Conservation (phyloP, 2,329 filamentous ascomycete species). For the Acephala macrosclerotiorum region DNA sequence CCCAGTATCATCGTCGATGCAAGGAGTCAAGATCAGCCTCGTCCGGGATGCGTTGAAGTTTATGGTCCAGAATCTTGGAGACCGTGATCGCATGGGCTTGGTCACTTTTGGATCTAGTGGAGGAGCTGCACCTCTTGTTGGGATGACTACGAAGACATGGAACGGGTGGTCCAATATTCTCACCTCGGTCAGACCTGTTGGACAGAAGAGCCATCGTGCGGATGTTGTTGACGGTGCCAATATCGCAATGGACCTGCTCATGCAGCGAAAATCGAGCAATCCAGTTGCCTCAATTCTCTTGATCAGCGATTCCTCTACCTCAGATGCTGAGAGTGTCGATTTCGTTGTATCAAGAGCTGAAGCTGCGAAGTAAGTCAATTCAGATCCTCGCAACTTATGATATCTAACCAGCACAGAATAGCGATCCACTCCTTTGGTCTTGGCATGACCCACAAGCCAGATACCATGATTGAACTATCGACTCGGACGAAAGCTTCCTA, state of each 20-base stretch:
- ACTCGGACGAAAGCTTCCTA: slow-evolving; percentile 96
- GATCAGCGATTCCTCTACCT: slow-evolving; percentile 96
- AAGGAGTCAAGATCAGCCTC: slow-evolving; percentile 97
- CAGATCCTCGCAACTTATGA: slow-evolving; percentile 28
- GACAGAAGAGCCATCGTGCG: slow-evolving; percentile 94
- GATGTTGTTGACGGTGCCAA: slow-evolving; percentile 98
- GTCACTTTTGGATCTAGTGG: slow-evolving; percentile 96
- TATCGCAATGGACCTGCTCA: slow-evolving; percentile 96
- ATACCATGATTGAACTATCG: slow-evolving; percentile 98
- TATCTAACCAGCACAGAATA: slow-evolving; percentile 62
- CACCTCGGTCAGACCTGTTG: slow-evolving; percentile 87
- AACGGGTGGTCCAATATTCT: slow-evolving; percentile 88
- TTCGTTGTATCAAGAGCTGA: slow-evolving; percentile 97
- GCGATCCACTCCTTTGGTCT: slow-evolving; percentile 96
- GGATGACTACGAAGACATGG: slow-evolving; percentile 97
- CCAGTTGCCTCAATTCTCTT: slow-evolving; percentile 94
- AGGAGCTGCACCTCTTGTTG: slow-evolving; percentile 93
- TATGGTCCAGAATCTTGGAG: slow-evolving; percentile 87
- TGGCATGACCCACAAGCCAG: slow-evolving; percentile 96
- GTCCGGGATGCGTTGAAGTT: slow-evolving; percentile 92
- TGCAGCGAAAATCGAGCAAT: slow-evolving; percentile 97
- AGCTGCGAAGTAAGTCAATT: slow-evolving; percentile 81
- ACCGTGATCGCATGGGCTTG: slow-evolving; percentile 94
- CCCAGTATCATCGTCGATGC: slow-evolving; percentile 97
- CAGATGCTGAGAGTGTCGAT: slow-evolving; percentile 93